Evolutionary conservation across 306 rosid genomes (phyloP).

Genomic region (Trichosanthes truncata): DNA sequence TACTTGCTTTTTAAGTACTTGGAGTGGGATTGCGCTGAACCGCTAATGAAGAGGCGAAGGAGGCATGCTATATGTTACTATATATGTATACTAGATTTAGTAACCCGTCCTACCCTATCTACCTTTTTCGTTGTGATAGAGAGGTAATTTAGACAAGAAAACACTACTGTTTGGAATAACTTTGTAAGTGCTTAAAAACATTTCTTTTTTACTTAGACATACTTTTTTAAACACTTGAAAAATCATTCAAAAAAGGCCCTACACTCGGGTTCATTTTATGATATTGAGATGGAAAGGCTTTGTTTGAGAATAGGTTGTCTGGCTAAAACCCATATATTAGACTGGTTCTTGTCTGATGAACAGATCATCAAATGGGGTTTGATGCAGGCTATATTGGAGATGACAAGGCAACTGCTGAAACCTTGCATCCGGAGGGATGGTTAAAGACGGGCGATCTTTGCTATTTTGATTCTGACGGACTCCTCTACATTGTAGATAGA

Average conservation of each 20-base stretch:
- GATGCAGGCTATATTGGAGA: slow-evolving; percentile 67
- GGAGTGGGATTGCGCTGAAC: too few species aligned
- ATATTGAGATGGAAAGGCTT: neutral
- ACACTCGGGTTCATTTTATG: neutral
- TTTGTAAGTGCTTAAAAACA: too few species aligned
- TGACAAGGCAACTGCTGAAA: slow-evolving; percentile 70
- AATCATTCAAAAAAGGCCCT: too few species aligned
- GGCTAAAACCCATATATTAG: neutral
- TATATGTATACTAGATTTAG: too few species aligned
- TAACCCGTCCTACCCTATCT: neutral
- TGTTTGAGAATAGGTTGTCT: neutral
- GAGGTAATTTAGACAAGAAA: neutral
- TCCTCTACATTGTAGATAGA: slow-evolving; percentile 70
- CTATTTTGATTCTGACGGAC: slow-evolving; percentile 78
- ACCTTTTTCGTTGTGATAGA: neutral
- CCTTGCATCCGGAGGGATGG: slow-evolving; percentile 82
- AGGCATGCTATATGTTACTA: too few species aligned
- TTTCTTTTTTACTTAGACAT: too few species aligned
- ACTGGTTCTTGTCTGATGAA: neutral
- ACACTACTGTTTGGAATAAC: too few species aligned
- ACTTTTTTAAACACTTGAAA: too few species aligned
- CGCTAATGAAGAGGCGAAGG: too few species aligned
- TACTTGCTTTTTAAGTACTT: too few species aligned
- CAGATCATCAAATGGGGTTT: neutral
- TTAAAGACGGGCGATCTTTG: slow-evolving; percentile 91